Conservation (phyloP, 2,329 filamentous ascomycete species). For the Colletotrichum shisoi region DNA sequence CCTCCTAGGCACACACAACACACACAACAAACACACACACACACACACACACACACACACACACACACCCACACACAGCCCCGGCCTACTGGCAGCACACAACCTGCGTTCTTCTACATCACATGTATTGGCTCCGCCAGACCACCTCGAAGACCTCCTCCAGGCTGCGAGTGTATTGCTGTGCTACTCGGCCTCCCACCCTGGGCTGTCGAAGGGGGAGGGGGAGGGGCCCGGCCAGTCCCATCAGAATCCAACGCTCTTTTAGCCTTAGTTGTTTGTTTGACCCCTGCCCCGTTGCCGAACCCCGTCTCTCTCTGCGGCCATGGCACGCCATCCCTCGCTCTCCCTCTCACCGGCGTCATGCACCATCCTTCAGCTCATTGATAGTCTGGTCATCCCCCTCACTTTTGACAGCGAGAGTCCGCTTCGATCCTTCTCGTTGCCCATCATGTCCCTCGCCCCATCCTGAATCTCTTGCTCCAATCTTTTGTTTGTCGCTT, state of each 20-base stretch:
- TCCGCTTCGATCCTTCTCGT: conserved; percentile 6
- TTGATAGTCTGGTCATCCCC: conserved; percentile 36
- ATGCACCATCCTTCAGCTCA: conserved; percentile 28
- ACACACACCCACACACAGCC: neutral
- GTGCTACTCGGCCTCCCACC: conserved; percentile 11
- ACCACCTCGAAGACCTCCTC: conserved; percentile 28
- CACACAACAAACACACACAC: no score
- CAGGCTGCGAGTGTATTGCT: conserved; percentile 28
- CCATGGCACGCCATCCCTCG: conserved; percentile 13
- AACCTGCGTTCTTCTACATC: conserved; percentile 22
- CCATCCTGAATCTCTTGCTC: neutral
- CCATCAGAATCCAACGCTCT: conserved; percentile 17
- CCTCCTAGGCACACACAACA: conserved; percentile 20
- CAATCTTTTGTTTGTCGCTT: conserved; percentile 12
- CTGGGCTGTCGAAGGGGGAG: neutral
- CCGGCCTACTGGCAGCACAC: conserved; percentile 25
- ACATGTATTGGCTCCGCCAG: conserved; percentile 28
- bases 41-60: no score
- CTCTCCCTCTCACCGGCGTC: conserved; percentile 8
- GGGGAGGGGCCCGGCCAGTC: neutral
- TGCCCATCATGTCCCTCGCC: conserved; percentile 11
- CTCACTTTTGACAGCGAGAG: conserved; percentile 28
- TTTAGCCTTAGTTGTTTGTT: conserved; percentile 7
- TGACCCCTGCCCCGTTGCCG: conserved; percentile 32
- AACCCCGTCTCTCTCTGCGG: conserved; percentile 17